Evolutionary conservation across 768 basidiomycete species (phyloP), one percentile per base, ranked within the genome.

Genomic region (Cystobasidium tubakii): DNA sequence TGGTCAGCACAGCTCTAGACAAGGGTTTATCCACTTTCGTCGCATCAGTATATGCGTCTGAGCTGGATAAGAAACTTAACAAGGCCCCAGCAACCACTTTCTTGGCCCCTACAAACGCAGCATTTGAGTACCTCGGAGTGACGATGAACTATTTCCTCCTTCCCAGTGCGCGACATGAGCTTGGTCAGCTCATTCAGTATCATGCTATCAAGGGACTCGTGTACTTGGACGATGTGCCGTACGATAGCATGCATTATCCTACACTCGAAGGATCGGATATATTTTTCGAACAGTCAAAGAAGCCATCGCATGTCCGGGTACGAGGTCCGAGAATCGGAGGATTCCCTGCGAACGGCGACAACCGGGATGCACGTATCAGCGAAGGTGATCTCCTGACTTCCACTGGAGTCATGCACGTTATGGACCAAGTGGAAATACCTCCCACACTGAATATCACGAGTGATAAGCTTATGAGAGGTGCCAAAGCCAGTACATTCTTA

Each of bases 1-100:
- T 88, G 17, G 83, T 98, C 50, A 86, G 89, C 79, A 88, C 90
- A 6, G 88, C 91, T 17, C 83, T 94, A 19, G 83, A 86, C 69
- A 85, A 96, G n/a, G 88, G 92, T 46, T 85, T 92, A 21, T 97
- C 95, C 1, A 87, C 88, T 23, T 99, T 94, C 82, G 86, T 98
- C 62, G 92, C 93, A 0, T 88, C 92, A 7, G 83, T 92, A 31
- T 93, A 92, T 80, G 91, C 95, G 1, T 89, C 92, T 13, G 86
- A 86, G 13, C 85, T 97, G 62, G 90, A 91, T 10, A 87, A 90
- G 36, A 84, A 82, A 25, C 79, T 83, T 85, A 86, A 79, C 83
- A 79, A 62, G 25, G 85, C 85, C 27, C 88, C 90, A 2, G 86
- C 86, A 9, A 88, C 89, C 0, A 89, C 93, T 1, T 85, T 92